phyloP scores from a whole-genome alignment of 2,329 filamentous ascomycete genomes.

The Bipolaris sorokiniana region DNA sequence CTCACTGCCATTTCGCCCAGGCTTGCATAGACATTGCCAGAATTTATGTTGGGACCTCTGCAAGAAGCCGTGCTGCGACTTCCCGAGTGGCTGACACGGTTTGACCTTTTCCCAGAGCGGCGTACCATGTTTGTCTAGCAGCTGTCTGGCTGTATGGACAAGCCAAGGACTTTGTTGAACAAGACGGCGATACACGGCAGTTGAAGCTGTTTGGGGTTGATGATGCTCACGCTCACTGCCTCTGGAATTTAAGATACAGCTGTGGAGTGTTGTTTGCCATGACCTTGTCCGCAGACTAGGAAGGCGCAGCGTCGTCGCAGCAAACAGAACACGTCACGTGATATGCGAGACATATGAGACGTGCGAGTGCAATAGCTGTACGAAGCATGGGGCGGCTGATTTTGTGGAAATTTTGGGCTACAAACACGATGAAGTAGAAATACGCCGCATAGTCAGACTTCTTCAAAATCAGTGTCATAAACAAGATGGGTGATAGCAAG shows the following conservation, averaged over 20 bases:
- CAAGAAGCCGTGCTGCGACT: conserved; percentile 2
- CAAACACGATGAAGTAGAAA: neutral
- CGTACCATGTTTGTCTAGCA: conserved; percentile 18
- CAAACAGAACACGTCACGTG: conserved; percentile 5
- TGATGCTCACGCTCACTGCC: neutral
- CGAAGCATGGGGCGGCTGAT: no score
- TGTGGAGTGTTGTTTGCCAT: conserved; percentile 3
- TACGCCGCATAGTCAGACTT: no score
- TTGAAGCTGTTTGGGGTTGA: neutral
- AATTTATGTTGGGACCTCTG: neutral
- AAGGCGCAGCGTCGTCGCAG: conserved; percentile 6
- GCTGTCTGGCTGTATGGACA: neutral
- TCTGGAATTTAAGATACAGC: neutral
- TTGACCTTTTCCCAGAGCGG: conserved; percentile 3
- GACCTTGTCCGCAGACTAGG: neutral
- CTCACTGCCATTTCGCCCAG: conserved; percentile 1
- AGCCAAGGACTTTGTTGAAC: neutral
- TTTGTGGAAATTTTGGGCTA: neutral
- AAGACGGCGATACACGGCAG: neutral
- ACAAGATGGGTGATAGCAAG: neutral
- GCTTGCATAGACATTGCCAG: conserved; percentile 17
- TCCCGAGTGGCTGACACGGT: conserved; percentile 8
- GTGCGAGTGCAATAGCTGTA: neutral
- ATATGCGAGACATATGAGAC: neutral
- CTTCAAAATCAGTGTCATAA: neutral